Base-by-base conservation (phyloP, 2,329 filamentous ascomycete species). In the Coleophoma cylindrospora region DNA sequence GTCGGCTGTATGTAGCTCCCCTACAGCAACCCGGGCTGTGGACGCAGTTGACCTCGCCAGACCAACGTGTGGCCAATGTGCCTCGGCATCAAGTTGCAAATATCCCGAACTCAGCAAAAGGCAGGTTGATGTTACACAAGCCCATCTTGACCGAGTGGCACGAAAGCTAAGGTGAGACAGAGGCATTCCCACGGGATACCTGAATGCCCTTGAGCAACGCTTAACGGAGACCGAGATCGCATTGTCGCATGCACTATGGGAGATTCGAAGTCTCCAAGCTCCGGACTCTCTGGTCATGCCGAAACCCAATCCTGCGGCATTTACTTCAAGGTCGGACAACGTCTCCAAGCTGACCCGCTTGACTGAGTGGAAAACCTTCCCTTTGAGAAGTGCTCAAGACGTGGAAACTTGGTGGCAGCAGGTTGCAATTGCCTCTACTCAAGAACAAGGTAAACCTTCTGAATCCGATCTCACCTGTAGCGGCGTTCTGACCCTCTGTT, bases 101-200 rank as follows among this genome's bases (percentile, higher is more conserved):
- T 44, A 44, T 27, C 11, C 21, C n/a, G 41, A 44, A 14, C 22
- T 32, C 13, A 44, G 32, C 21, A 44, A 44, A 33, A 22, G 41
- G 41, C 32, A 41, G 12, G 40, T n/a, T 13, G 15, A 41, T 17
- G 14, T 7, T 41, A 41, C 40, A 17, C 12, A 21, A 21, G 17
- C 4, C 15, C 11, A 6, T 41, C 5, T 15, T 21, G 12, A 3
- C 9, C 6, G 12, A 2, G 2, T 8, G 40, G 17, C 22, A 7
- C 15, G 13, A 41, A 21, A 17, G 22, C 41, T 34, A 13, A 13
- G 8, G 11, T 13, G 12, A 32, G 11, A 36, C 6, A 69, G 67
- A 45, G 67, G 63, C 32, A 64, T 67, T 34, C 71, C 65, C 0
- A 59, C 66, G 11, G 70, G 70, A 0, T 73, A 71, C 40, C 65